A percentile compares a stretch with the other conserved stretches of the same genome.
phyloP scores from a whole-genome alignment of 1,284 basidiomycete genomes.

The Dichomitus squalens region DNA sequence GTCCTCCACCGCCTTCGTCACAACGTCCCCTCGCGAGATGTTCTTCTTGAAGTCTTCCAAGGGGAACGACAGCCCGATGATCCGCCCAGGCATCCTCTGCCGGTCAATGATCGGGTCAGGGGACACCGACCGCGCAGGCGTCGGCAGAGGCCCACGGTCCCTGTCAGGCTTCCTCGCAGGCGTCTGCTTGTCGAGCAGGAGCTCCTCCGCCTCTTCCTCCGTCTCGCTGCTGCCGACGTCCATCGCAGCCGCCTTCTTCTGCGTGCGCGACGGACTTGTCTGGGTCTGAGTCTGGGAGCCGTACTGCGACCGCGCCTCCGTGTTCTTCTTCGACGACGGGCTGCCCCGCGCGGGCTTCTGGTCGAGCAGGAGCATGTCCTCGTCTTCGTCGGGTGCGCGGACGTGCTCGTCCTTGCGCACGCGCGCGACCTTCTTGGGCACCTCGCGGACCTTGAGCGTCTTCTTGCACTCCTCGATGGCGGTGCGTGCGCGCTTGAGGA shows the following conservation, averaged over 20 bases:
- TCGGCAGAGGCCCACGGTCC: slow-evolving; percentile 19
- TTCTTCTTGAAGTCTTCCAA: slow-evolving; percentile 77
- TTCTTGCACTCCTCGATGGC: slow-evolving; percentile 64
- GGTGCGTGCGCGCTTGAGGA: slow-evolving; percentile 59
- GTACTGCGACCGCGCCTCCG: slow-evolving; percentile 9
- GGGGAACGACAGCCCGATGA: slow-evolving; percentile 75
- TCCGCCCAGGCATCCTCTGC: slow-evolving; percentile 50
- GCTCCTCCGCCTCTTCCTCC: slow-evolving; percentile 29
- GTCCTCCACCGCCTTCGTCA: slow-evolving; percentile 83
- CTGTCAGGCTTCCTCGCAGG: slow-evolving; percentile 22
- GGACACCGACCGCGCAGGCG: slow-evolving; percentile 52
- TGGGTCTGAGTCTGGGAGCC: slow-evolving; percentile 7
- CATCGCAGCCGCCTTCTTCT: slow-evolving; percentile 30
- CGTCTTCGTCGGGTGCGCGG: slow-evolving; percentile 64
- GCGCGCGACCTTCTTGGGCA: slow-evolving; percentile 55
- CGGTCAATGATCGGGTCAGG: slow-evolving; percentile 43
- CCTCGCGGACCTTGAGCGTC: slow-evolving; percentile 76
- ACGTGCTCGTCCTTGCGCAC: slow-evolving; percentile 60
- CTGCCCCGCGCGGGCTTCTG: slow-evolving; percentile 39
- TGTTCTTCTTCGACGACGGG: slow-evolving; percentile 18
- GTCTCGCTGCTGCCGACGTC: slow-evolving; percentile 28
- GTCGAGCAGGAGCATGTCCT: slow-evolving; percentile 66
- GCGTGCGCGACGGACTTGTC: slow-evolving; percentile 3
- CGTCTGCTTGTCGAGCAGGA: slow-evolving; percentile 32
- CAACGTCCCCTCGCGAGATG: slow-evolving; percentile 71